Evolutionary conservation across 2,329 filamentous ascomycete species (phyloP), one percentile per base, ranked within the genome.

Genomic region (Cryphonectria nitschkei): DNA sequence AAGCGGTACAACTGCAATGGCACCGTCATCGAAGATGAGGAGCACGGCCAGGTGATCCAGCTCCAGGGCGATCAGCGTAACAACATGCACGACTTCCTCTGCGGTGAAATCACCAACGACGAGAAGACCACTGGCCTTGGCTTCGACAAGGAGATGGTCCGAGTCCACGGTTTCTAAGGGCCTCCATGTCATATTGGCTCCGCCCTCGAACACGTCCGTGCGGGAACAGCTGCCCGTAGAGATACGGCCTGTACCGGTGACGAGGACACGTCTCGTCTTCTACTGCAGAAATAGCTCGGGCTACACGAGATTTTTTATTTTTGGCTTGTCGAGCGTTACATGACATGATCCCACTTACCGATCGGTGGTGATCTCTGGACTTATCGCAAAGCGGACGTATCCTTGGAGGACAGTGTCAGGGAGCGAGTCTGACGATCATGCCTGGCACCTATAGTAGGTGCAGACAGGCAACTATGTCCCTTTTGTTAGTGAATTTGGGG

Each of bases 1-100:
- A 98, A 98, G 90, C 67, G 65, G 8, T 2, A 65, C 74, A 93
- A 95, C 96, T 98, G 95, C 93, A 98, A 99, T 98, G 96, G 96
- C 89, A 98, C 95, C 86, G 97, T 98, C 83, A 95, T 98, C 84
- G 90, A 90, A 81, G 95, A 98, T 85, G 89, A 89, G 78, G 94
- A 97, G 85, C 97, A 98, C 93, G 95, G 95, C 82, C 95, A 98
- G 88, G 95, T 98, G 89, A 98, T 99, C 82, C 96, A 99, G 89
- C 92, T 99, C 81, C 96, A 99, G 85, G 96, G 96, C 80, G 96
- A 99, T 84, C 96, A 99, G 88, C 95, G 96, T 85, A 97, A 97
- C 86, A 94, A 97, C 90, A 93, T 98, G 82, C 93, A 97, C 84
- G 94, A 98, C 81, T 99, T 98, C 87, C 91, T 98, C 84, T 90